Percentiles rank a stretch among this genome's conserved stretches.
Conservation (phyloP, 768 basidiomycete genomes). For the Lactarius evosmus region DNA sequence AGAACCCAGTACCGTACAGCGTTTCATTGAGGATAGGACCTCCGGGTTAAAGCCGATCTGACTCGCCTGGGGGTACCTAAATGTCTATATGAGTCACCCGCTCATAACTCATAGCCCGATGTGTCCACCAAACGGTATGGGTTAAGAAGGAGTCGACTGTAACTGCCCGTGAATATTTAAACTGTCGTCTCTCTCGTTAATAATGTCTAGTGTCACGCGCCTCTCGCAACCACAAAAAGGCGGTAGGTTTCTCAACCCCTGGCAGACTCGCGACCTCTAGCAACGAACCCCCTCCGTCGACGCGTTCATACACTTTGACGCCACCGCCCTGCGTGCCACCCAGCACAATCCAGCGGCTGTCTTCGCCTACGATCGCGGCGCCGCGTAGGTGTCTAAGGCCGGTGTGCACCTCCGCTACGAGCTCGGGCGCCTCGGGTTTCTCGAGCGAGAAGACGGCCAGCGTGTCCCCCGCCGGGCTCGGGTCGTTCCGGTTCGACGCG, state of each 20-base stretch:
- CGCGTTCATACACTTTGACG: constrained; percentile 66
- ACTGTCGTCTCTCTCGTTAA: no score
- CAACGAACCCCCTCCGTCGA: constrained; percentile 55
- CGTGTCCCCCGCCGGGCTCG: constrained; percentile 63
- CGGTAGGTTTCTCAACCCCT: constrained; percentile 39
- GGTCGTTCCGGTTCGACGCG: constrained; percentile 72
- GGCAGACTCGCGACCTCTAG: constrained; percentile 45
- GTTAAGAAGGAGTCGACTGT: no score
- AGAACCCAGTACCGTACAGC: no score
- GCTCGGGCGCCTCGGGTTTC: constrained; percentile 43
- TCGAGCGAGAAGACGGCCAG: constrained; percentile 65
- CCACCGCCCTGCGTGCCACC: constrained; percentile 65
- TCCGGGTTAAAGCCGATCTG: no score
- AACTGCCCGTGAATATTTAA: no score
- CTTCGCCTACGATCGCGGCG: constrained; percentile 60
- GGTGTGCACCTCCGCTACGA: constrained; percentile 61
- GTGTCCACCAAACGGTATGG: no score
- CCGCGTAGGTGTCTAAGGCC: constrained; percentile 70
- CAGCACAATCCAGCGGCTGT: constrained; percentile 58
- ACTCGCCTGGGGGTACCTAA: no score
- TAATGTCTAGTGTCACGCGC: no score
- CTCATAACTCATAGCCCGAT: no score
- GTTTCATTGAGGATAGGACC: no score
- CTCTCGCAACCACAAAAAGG: neutral
- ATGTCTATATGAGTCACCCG: no score